Evolutionary conservation across 2,329 filamentous ascomycete genomes (phyloP), one percentile per base, ranked within the genome.

Genomic region (Nothophaeocryptopus gaeumannii): DNA sequence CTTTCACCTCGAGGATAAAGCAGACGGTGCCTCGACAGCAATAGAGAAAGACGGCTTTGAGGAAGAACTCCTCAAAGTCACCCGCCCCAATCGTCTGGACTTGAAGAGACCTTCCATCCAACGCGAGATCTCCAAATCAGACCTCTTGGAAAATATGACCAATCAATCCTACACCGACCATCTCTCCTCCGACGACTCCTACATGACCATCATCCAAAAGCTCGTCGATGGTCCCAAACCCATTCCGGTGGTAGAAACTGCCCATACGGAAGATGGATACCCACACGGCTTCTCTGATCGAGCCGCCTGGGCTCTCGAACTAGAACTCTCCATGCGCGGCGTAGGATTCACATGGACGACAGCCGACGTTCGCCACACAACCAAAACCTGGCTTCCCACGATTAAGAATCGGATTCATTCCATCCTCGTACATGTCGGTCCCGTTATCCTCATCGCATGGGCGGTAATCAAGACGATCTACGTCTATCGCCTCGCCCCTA

Each of bases 301-400:
- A 20, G 69, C 69, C n/a, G 67, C 69, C 5, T 74, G 71, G 72
- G 72, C 72, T 5, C 60, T 74, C 7, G 72, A 74, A 55, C 63
- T 74, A 16, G 71, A 73, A 55, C 60, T 74, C 2, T 67, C 63
- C 33, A 74, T 74, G 72, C 65, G 72, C 11, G 72, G 72, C 13
- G 68, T 71, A 5, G 72, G 72, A 35, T 74, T 74, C 56, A 72
- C 71, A 0, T 74, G 71, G 72, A 72, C 69, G 14, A 74, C 70
- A 2, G 72, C 72, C 5, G 72, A 74, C 46, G 70, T 74, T 2
- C 66, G 72, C 8, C 72, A 74, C 53, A 72, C 71, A 5, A 67
- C 67, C 30, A 69, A 70, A 54, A 74, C 71, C 0, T 74, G 72
- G 72, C 56, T 72, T 5, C 72, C 72, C 0, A 72, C 68, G 2